Evolutionary conservation across 768 basidiomycete genomes (phyloP).

Genomic region (Mycena polygramma): DNA sequence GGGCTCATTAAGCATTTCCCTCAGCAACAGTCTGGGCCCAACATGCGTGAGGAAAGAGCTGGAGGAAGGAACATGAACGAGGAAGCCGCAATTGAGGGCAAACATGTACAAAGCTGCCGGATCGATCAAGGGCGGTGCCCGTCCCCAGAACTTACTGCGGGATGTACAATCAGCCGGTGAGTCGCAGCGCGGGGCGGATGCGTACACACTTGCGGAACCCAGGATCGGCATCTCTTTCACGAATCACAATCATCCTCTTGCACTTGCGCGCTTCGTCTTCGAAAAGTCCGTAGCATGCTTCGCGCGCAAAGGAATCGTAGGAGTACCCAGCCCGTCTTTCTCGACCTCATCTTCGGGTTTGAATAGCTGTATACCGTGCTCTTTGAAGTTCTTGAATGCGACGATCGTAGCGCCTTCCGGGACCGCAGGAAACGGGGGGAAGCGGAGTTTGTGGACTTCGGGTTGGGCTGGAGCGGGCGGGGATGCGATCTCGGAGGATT

Average conservation of each 20-base stretch:
- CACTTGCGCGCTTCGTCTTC: constrained; percentile 68
- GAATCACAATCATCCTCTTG: too few relatives aligned
- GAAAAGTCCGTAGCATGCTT: constrained; percentile 69
- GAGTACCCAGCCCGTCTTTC: constrained; percentile 75
- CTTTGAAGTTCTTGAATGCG: constrained; percentile 69
- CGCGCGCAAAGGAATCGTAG: constrained; percentile 67
- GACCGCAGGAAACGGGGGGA: constrained; percentile 20
- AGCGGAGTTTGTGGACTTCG: not conserved
- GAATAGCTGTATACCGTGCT: constrained; percentile 62
- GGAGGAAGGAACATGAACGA: too few relatives aligned
- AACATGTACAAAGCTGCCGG: too few relatives aligned
- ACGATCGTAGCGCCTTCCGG: constrained; percentile 58
- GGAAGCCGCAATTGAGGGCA: too few relatives aligned
- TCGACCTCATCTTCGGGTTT: constrained; percentile 64
- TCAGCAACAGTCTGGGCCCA: too few relatives aligned
- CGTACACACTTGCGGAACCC: constrained; percentile 44
- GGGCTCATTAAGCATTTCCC: too few relatives aligned
- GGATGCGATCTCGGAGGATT: too few relatives aligned
- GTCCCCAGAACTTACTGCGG: constrained; percentile 82
- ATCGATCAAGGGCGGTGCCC: too few relatives aligned
- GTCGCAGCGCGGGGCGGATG: too few relatives aligned
- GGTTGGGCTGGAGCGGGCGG: constrained; percentile 35
- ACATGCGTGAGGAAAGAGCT: too few relatives aligned
- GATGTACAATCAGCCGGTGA: too few relatives aligned
- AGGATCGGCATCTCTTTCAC: constrained; percentile 25